Conservation (phyloP, 768 basidiomycete genomes). For the Xerocomus brunneocitrinus region DNA sequence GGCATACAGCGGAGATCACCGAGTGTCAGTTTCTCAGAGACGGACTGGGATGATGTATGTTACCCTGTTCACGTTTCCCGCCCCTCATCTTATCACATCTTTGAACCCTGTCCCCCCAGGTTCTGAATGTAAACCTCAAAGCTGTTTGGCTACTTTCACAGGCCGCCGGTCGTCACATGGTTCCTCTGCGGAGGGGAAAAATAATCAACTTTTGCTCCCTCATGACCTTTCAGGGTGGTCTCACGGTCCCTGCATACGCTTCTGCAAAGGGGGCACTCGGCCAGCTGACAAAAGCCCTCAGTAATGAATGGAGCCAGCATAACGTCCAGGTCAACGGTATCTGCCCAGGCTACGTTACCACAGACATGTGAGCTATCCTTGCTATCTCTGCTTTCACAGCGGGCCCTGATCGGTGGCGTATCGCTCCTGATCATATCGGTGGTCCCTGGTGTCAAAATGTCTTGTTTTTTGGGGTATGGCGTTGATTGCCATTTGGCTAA, state of each 20-base stretch:
- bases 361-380: constrained; percentile 66
- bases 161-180: constrained; percentile 89
- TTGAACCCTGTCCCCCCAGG: constrained; percentile 39
- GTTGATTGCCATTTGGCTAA: constrained; percentile 11
- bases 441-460: constrained; percentile 2
- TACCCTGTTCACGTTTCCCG: constrained; percentile 11
- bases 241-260: constrained; percentile 85
- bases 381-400: constrained; percentile 7
- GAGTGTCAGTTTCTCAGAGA: constrained; percentile 59
- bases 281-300: constrained; percentile 82
- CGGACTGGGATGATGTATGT: constrained; percentile 69
- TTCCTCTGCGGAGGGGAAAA: constrained; percentile 63
- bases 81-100: constrained; percentile 7
- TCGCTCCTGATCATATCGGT: neutral
- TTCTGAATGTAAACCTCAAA: constrained; percentile 84
- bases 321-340: constrained; percentile 89
- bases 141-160: constrained; percentile 80
- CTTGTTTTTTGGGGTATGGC: constrained; percentile 4
- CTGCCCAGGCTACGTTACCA: constrained; percentile 83
- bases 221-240: constrained; percentile 49
- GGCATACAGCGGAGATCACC: constrained; percentile 57
- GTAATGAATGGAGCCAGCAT: constrained; percentile 89
- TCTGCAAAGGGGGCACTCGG: constrained; percentile 87
- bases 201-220: constrained; percentile 66
- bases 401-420: constrained; percentile 4